Percentiles rank a stretch among this genome's conserved stretches.
Evolutionary conservation across 768 basidiomycete genomes (phyloP).

Genomic region (Tricholoma hemisulphureum): DNA sequence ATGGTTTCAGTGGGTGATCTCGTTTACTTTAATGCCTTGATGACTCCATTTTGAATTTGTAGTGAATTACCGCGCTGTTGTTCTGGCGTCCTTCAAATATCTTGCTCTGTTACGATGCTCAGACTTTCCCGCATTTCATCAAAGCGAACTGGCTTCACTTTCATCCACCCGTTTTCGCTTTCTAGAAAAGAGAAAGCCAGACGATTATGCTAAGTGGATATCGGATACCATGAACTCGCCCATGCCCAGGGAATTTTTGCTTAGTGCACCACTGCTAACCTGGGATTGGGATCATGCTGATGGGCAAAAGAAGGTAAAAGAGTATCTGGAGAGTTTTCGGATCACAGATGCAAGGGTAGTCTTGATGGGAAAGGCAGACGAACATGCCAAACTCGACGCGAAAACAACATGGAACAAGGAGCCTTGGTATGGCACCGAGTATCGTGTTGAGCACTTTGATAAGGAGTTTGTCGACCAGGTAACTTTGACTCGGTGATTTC

Average conservation of each 20-base stretch:
- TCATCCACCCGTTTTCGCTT: conserved; percentile 80
- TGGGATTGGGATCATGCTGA: conserved; percentile 68
- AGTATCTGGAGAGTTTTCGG: conserved; percentile 59
- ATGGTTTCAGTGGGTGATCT: conserved; percentile 73
- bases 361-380: conserved; percentile 76
- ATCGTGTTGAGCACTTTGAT: conserved; percentile 70
- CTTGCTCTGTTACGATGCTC: conserved; percentile 65
- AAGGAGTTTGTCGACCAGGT: conserved; percentile 59
- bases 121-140: conserved; percentile 60
- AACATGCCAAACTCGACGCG: conserved; percentile 48
- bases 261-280: conserved; percentile 68
- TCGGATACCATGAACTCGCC: conserved; percentile 78
- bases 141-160: conserved; percentile 72
- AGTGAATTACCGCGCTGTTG: conserved; percentile 77
- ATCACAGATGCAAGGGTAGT: conserved; percentile 65
- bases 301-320: conserved; percentile 52
- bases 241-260: conserved; percentile 70
- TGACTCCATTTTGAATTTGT: neutral
- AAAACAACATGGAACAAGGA: conserved; percentile 66
- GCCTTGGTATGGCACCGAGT: conserved; percentile 91
- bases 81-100: conserved; percentile 76
- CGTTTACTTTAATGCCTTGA: conserved; percentile 1
- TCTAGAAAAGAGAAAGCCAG: conserved; percentile 78
- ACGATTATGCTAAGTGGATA: conserved; percentile 75
- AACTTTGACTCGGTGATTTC: conserved; percentile 3